Evolutionary conservation across 345 rosid genomes (phyloP).

Genomic region (Eucalyptus melliodora): DNA sequence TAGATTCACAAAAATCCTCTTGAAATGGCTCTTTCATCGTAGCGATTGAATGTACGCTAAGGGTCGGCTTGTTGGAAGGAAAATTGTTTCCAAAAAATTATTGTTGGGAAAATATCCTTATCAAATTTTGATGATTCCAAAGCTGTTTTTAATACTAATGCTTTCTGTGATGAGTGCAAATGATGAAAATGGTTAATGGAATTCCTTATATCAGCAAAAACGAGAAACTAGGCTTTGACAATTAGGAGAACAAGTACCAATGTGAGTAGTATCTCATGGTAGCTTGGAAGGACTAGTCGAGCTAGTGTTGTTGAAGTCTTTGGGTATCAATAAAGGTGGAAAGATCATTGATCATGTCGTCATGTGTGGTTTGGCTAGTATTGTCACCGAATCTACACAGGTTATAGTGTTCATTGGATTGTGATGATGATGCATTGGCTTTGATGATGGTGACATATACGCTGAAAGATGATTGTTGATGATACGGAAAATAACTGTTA

Average conservation of each 20-base stretch:
- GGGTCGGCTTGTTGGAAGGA: neutral
- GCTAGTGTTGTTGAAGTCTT: neutral
- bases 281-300: neutral
- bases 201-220: neutral
- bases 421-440: neutral
- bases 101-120: neutral
- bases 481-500: neutral
- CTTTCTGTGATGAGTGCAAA: neutral
- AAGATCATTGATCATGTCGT: neutral
- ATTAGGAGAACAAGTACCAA: neutral
- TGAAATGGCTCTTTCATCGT: neutral
- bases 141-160: neutral
- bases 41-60: too few relatives aligned
- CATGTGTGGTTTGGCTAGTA: neutral
- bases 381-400: neutral
- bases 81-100: neutral
- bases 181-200: neutral
- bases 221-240: neutral
- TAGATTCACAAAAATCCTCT: neutral
- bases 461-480: accelerated
- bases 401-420: neutral
- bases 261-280: neutral
- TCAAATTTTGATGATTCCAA: neutral
- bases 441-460: neutral
- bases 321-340: neutral